Conservation (phyloP, 148 eudicot species). For the Pouteria glomerata region DNA sequence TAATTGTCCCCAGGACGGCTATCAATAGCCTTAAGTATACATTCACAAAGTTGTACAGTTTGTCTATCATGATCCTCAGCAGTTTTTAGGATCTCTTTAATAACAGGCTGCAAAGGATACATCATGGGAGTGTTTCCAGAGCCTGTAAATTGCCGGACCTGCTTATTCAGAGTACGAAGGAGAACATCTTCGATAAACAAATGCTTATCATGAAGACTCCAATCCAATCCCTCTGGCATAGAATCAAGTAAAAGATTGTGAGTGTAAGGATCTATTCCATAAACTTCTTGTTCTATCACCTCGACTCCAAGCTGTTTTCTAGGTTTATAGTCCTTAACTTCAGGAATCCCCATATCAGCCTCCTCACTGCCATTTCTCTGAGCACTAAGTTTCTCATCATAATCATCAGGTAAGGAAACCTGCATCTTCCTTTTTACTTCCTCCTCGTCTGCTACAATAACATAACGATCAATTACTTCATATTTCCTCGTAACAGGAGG, state of each 20-base stretch:
- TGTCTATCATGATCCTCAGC: slow-evolving; percentile 45
- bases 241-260: slow-evolving; percentile 97
- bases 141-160: slow-evolving; percentile 77
- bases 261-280: slow-evolving; percentile 95
- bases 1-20: slow-evolving; percentile 83
- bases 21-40: slow-evolving; percentile 63
- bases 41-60: slow-evolving; percentile 48
- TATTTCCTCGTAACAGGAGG: slow-evolving; percentile 98
- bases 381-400: slow-evolving; percentile 67
- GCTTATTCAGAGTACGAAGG: slow-evolving; percentile 76
- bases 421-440: slow-evolving; percentile 88
- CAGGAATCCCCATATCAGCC: slow-evolving; percentile 96
- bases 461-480: slow-evolving; percentile 78
- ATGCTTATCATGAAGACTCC: slow-evolving; percentile 75
- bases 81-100: slow-evolving; percentile 57
- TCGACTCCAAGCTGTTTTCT: slow-evolving; percentile 86
- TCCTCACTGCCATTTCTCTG: slow-evolving; percentile 87
- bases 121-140: slow-evolving; percentile 83
- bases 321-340: slow-evolving; percentile 88
- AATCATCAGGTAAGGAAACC: slow-evolving; percentile 85
- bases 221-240: slow-evolving; percentile 74
- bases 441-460: slow-evolving; percentile 81
- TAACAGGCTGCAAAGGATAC: slow-evolving; percentile 66
- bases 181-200: slow-evolving; percentile 81
- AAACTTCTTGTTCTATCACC: slow-evolving; percentile 97